A percentile compares a stretch with the other conserved stretches of the same genome.
phyloP scores from a whole-genome alignment of 768 basidiomycete genomes.

The Plicaturopsis crispa region DNA sequence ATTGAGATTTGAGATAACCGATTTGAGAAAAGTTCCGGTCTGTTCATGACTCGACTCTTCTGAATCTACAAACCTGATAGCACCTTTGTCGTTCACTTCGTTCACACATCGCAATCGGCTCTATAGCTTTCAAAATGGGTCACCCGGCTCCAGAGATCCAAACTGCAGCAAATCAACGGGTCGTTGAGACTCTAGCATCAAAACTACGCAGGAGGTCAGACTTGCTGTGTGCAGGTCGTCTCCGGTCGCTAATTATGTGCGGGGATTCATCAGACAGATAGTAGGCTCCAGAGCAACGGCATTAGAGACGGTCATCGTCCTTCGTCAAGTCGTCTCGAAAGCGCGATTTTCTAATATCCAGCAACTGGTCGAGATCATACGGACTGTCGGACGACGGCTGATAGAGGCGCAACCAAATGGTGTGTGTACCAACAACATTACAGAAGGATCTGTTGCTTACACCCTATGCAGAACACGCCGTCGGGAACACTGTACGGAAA shows the following conservation, averaged over 20 bases:
- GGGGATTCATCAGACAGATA: conserved; percentile 56
- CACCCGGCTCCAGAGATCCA: conserved; percentile 33
- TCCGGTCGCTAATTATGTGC: conserved; percentile 11
- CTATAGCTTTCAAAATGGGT: conserved; percentile 1
- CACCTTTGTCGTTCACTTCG: not conserved
- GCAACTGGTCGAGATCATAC: conserved; percentile 74
- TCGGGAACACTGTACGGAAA: conserved; percentile 91
- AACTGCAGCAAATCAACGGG: conserved; percentile 37
- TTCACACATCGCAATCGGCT: not conserved
- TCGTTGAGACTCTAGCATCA: conserved; percentile 63
- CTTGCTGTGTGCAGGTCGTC: conserved; percentile 5
- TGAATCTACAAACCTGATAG: not conserved
- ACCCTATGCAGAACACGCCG: conserved; percentile 68
- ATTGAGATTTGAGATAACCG: too few species aligned
- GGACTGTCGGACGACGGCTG: conserved; percentile 69
- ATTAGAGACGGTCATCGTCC: conserved; percentile 79
- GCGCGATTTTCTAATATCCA: conserved; percentile 84
- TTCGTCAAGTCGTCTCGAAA: conserved; percentile 84
- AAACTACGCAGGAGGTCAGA: conserved; percentile 66
- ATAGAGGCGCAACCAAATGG: conserved; percentile 96
- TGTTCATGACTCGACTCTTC: not conserved
- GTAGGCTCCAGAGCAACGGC: conserved; percentile 88
- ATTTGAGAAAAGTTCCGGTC: too few species aligned
- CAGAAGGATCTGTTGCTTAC: conserved; percentile 7
- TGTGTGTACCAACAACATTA: conserved; percentile 20